These are phyloP conservation scores for Talaromyces islandicus DNA, from an alignment of 2,329 filamentous ascomycete genomes.

Conservation along the genomic window DNA sequence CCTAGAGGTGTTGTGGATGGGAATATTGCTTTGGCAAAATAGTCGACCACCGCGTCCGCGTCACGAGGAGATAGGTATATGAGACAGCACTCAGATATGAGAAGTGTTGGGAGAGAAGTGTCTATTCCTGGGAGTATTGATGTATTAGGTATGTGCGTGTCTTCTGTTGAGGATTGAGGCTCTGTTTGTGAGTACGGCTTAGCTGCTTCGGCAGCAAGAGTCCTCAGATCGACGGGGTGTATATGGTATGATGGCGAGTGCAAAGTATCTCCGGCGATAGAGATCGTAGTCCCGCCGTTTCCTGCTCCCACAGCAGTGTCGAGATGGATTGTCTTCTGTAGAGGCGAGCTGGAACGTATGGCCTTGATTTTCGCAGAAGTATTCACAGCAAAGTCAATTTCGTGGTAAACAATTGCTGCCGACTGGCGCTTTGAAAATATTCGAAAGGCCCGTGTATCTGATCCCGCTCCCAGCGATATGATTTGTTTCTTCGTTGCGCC, in stretches of 20 bases:
- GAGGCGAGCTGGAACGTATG: conserved; percentile 27
- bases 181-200: neutral
- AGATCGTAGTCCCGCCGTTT: conserved; percentile 28
- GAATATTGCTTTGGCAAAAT: conserved; percentile 54
- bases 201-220: conserved; percentile 32
- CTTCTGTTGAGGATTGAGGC: conserved; percentile 14
- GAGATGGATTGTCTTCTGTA: conserved; percentile 26
- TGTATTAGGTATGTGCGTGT: neutral
- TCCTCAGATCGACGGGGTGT: conserved; percentile 66
- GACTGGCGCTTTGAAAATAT: conserved; percentile 49
- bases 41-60: conserved; percentile 58
- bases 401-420: conserved; percentile 67
- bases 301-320: conserved; percentile 8
- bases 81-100: conserved; percentile 93
- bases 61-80: conserved; percentile 70
- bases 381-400: conserved; percentile 80
- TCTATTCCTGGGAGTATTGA: conserved; percentile 43
- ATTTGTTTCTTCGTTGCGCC: conserved; percentile 56
- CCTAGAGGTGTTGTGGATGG: conserved; percentile 44
- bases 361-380: conserved; percentile 58
- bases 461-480: conserved; percentile 86
- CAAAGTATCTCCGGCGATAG: conserved; percentile 36
- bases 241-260: conserved; percentile 45
- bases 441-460: conserved; percentile 82
- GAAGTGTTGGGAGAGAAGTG: conserved; percentile 64